phyloP scores from a whole-genome alignment of 2,329 filamentous ascomycete genomes.

The Claviceps maximensis region DNA sequence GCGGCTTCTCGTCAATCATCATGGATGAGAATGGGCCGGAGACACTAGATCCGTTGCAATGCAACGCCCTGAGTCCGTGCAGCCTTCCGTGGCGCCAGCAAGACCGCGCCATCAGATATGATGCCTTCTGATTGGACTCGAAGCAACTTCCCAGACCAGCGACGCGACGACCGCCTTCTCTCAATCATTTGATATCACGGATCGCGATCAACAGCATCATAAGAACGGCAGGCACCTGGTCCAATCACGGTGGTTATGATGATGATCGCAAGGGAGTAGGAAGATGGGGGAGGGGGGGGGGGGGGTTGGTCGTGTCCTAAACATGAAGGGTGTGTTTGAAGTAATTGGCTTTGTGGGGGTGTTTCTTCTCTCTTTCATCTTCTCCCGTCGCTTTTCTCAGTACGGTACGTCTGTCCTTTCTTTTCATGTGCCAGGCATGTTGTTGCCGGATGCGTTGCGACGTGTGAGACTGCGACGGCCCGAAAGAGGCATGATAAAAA shows the following conservation, averaged over 20 bases:
- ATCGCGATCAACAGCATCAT: background rate
- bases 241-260: background rate
- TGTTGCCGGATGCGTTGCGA: constrained; percentile 1
- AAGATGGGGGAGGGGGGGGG: background rate
- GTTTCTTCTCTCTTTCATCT: background rate
- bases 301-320: background rate
- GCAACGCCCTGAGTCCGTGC: background rate
- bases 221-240: background rate
- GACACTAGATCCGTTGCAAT: background rate
- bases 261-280: background rate
- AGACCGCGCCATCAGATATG: background rate
- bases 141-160: background rate
- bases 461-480: background rate
- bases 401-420: background rate
- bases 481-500: background rate
- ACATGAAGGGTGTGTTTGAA: background rate
- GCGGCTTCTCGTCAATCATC: background rate
- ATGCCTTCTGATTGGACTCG: background rate
- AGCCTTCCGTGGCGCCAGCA: background rate
- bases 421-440: background rate
- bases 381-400: background rate
- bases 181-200: background rate
- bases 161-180: background rate
- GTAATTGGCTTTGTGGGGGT: background rate
- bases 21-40: background rate